phyloP scores from a whole-genome alignment of 371 early-diverging fungal species.

The Funneliformis caledonium region DNA sequence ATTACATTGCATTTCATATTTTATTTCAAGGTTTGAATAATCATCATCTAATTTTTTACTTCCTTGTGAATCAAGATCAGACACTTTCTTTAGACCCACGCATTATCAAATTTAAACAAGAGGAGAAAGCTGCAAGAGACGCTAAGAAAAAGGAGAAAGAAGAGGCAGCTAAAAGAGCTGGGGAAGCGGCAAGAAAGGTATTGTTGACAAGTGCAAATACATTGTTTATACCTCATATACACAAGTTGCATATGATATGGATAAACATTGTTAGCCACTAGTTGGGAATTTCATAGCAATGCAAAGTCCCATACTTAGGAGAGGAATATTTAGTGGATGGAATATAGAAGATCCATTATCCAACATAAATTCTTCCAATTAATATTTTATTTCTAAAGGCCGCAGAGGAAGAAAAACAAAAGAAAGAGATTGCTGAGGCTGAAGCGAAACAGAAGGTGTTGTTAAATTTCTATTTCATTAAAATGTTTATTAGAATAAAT shows the following conservation, averaged over 20 bases:
- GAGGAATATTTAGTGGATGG: not conserved
- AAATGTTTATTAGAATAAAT: not conserved
- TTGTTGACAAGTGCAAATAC: constrained; percentile 35
- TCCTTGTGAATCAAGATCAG: constrained; percentile 19
- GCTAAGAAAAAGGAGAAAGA: constrained; percentile 90
- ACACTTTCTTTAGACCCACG: constrained; percentile 90
- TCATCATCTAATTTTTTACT: not conserved
- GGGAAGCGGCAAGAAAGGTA: constrained; percentile 62
- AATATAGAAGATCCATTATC: not conserved
- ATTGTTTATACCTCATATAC: not conserved
- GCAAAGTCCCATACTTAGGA: not conserved
- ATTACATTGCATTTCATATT: not conserved
- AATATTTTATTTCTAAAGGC: constrained; percentile 14
- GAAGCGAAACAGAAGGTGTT: constrained; percentile 65
- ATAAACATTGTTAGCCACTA: not conserved
- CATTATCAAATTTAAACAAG: constrained; percentile 87
- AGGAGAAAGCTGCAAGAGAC: constrained; percentile 85
- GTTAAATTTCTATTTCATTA: not conserved
- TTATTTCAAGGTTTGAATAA: not conserved
- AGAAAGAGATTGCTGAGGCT: constrained; percentile 59
- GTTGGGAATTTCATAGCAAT: not conserved
- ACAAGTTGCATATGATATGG: not conserved
- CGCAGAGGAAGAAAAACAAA: constrained; percentile 47
- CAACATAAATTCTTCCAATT: not conserved
- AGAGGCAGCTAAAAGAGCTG: constrained; percentile 71